Evolutionary conservation across 2,329 filamentous ascomycete species (phyloP).

Genomic region (Cercospora sp.): DNA sequence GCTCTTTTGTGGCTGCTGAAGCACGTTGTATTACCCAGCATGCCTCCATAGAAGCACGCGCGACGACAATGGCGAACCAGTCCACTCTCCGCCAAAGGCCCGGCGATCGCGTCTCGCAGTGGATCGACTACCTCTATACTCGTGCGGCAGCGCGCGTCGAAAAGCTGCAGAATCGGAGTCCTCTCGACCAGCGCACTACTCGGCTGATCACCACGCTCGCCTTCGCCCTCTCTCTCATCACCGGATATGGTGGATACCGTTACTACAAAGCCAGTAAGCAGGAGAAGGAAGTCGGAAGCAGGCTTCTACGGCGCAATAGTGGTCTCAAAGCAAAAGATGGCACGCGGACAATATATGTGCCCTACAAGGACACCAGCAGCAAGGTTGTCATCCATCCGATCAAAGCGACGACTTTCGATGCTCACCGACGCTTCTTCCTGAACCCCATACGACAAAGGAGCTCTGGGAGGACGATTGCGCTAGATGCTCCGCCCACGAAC

Average conservation of each 20-base stretch:
- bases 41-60: conserved; percentile 7
- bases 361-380: conserved; percentile 81
- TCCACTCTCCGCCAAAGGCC: conserved; percentile 66
- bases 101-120: conserved; percentile 36
- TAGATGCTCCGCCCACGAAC: conserved; percentile 75
- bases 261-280: conserved; percentile 73
- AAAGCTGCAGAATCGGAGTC: conserved; percentile 53
- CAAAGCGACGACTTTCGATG: conserved; percentile 92
- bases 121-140: conserved; percentile 43
- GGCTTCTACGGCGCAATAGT: conserved; percentile 85
- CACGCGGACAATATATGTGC: conserved; percentile 90
- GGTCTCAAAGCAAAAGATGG: conserved; percentile 93
- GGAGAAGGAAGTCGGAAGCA: conserved; percentile 79
- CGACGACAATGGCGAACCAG: conserved; percentile 72
- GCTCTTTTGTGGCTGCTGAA: not conserved
- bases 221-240: conserved; percentile 75
- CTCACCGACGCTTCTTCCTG: conserved; percentile 87
- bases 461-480: conserved; percentile 59
- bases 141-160: conserved; percentile 50
- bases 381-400: conserved; percentile 90
- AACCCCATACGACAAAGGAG: conserved; percentile 73
- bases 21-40: not conserved
- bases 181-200: conserved; percentile 66
- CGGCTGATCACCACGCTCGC: conserved; percentile 75
- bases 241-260: conserved; percentile 74